A percentile compares a stretch with the other conserved stretches of the same genome.
phyloP scores from a whole-genome alignment of 352 stramenopile species.

The Nothophytophthora sp. region DNA sequence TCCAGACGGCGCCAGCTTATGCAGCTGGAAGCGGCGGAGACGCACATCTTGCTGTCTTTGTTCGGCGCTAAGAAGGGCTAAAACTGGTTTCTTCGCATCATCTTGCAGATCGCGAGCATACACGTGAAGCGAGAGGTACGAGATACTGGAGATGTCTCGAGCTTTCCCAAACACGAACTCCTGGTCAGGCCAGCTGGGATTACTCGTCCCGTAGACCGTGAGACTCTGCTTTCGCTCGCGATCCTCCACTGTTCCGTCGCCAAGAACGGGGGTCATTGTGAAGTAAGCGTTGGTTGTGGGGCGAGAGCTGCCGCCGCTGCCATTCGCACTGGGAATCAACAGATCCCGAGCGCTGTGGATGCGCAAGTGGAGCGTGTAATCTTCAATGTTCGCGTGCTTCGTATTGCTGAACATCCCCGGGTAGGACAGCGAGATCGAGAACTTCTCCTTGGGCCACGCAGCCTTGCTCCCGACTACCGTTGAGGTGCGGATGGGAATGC shows the following conservation, averaged over 20 bases:
- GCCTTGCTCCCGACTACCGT: constrained; percentile 30
- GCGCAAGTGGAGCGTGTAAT: constrained; percentile 48
- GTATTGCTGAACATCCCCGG: constrained; percentile 58
- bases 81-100: constrained; percentile 30
- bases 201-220: constrained; percentile 63
- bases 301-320: constrained; percentile 2
- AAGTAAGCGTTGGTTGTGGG: constrained; percentile 59
- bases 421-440: constrained; percentile 64
- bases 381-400: constrained; percentile 23
- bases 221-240: constrained; percentile 56
- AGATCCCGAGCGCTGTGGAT: constrained; percentile 45
- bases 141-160: constrained; percentile 51
- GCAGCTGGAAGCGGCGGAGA: constrained; percentile 51
- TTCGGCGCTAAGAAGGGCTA: constrained; percentile 30
- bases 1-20: constrained; percentile 53
- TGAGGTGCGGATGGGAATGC: constrained; percentile 42
- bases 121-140: constrained; percentile 68
- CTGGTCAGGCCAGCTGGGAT: constrained; percentile 61
- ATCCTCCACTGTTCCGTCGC: constrained; percentile 39
- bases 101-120: constrained; percentile 56
- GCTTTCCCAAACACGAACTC: constrained; percentile 66
- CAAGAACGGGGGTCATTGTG: constrained; percentile 60
- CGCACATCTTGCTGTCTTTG: constrained; percentile 31
- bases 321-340: constrained; percentile 16
- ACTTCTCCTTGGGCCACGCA: constrained; percentile 65